A percentile compares a stretch with the other conserved stretches of the same genome.
These are phyloP conservation scores for Plasmodium blacklocki DNA, from an alignment of 169 alveolate genomes.

Conservation along the genomic window DNA sequence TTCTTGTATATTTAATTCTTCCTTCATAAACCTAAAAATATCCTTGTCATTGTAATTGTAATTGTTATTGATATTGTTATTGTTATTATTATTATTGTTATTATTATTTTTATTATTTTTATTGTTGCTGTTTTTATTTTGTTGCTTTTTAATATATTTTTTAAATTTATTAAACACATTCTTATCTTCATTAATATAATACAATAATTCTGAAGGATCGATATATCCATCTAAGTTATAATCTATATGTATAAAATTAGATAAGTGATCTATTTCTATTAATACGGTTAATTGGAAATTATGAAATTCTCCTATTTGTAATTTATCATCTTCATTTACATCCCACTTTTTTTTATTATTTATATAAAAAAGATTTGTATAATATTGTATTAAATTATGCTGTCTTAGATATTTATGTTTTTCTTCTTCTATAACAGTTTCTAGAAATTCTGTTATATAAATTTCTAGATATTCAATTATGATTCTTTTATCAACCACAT, in stretches of 20 bases:
- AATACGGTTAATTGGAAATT: slow-evolving; percentile 29
- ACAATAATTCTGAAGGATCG: slow-evolving; percentile 34
- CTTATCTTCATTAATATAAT: slow-evolving; percentile 17
- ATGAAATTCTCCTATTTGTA: slow-evolving; percentile 54
- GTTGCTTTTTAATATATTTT: neutral
- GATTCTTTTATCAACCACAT: slow-evolving; percentile 1
- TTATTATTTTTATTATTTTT: neutral
- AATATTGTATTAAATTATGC: neutral
- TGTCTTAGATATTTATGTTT: neutral
- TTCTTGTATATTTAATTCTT: slow-evolving; percentile 9
- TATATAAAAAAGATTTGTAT: slow-evolving; percentile 13
- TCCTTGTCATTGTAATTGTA: slow-evolving; percentile 3
- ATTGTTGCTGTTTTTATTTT: neutral
- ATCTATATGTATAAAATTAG: slow-evolving; percentile 42
- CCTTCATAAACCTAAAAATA: slow-evolving; percentile 18
- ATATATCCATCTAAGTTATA: slow-evolving; percentile 29
- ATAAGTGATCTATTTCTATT: slow-evolving; percentile 16
- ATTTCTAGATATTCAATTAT: slow-evolving; percentile 22
- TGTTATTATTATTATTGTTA: neutral
- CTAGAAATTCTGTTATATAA: slow-evolving; percentile 41
- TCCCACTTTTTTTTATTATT: slow-evolving; percentile 28
- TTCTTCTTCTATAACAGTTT: slow-evolving; percentile 1
- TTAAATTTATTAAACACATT: neutral
- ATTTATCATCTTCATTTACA: slow-evolving; percentile 28
- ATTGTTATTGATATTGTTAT: too few species aligned